A percentile compares a stretch with the other conserved stretches of the same genome.
Evolutionary conservation across 495 filamentous ascomycete species (phyloP).

Genomic region (Massariosphaeria phaeospora): DNA sequence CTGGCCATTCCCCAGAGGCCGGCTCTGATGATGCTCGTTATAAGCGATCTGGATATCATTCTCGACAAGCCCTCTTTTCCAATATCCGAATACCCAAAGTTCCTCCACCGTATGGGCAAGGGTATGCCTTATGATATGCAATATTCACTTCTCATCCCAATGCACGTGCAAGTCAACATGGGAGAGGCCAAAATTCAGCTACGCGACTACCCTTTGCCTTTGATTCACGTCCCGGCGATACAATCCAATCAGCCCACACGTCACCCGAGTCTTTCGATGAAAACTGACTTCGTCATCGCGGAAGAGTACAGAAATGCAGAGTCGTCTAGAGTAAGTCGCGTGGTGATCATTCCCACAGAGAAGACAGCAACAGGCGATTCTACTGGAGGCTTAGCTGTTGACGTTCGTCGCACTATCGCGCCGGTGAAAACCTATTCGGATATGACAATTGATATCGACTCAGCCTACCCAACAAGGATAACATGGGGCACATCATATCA

Average conservation of each 20-base stretch:
- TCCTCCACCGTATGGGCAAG: conserved; percentile 84
- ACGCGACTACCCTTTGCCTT: conserved; percentile 87
- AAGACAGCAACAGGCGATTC: conserved; percentile 44
- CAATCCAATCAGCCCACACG: conserved; percentile 73
- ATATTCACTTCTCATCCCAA: conserved; percentile 82
- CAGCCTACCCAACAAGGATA: conserved; percentile 80
- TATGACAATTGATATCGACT: conserved; percentile 85
- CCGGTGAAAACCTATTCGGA: conserved; percentile 97
- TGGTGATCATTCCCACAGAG: conserved; percentile 76
- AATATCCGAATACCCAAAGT: conserved; percentile 69
- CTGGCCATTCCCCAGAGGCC: conserved; percentile 84
- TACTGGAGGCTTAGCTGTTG: conserved; percentile 64
- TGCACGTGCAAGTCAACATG: conserved; percentile 85
- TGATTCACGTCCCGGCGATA: conserved; percentile 83
- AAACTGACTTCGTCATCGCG: conserved; percentile 91
- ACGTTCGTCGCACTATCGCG: conserved; percentile 85
- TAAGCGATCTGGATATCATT: conserved; percentile 78
- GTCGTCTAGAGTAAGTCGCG: conserved; percentile 70
- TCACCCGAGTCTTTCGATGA: conserved; percentile 74
- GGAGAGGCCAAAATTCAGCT: conserved; percentile 80
- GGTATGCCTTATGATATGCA: conserved; percentile 89
- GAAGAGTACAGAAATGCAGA: conserved; percentile 80
- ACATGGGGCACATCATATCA: conserved; percentile 98
- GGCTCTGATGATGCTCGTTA: conserved; percentile 69
- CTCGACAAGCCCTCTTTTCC: conserved; percentile 94